Evolutionary conservation across 1,139 yeast species (phyloP).

Genomic region (Taiozyma sp.): DNA sequence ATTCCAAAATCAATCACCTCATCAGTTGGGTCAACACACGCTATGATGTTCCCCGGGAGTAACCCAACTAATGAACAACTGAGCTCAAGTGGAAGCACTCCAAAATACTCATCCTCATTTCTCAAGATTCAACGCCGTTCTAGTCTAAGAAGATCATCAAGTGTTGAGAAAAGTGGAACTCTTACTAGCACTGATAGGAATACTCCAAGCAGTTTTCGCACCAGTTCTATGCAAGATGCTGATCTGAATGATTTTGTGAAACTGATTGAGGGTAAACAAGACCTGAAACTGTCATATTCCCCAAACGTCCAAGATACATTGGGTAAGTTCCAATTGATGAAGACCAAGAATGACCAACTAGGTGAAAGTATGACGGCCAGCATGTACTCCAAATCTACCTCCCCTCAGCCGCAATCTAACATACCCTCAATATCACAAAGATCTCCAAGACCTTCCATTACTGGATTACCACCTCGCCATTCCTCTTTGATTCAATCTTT

Average conservation of each 20-base stretch:
- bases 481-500: constrained; percentile 3
- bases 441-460: constrained; percentile 5
- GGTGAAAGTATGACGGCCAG: constrained; percentile 35
- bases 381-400: constrained; percentile 20
- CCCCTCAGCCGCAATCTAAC: constrained; percentile 9
- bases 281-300: constrained; percentile 41
- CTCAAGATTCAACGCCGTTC: constrained; percentile 33
- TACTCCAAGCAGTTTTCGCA: not conserved
- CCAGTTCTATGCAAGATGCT: constrained; percentile 41
- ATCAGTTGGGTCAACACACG: constrained; percentile 17
- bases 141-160: constrained; percentile 29
- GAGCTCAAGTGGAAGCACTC: constrained; percentile 31
- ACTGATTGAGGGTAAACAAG: constrained; percentile 69
- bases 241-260: constrained; percentile 78
- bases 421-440: constrained; percentile 8
- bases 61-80: constrained; percentile 15
- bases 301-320: constrained; percentile 35
- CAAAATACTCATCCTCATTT: constrained; percentile 35
- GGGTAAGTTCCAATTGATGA: constrained; percentile 41
- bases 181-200: constrained; percentile 15
- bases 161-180: constrained; percentile 12
- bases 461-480: constrained; percentile 1
- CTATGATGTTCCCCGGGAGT: constrained; percentile 9
- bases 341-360: constrained; percentile 38
- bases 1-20: constrained; percentile 31